phyloP scores from a whole-genome alignment of 1,139 yeast species.

The Yamadazyma diospyri region DNA sequence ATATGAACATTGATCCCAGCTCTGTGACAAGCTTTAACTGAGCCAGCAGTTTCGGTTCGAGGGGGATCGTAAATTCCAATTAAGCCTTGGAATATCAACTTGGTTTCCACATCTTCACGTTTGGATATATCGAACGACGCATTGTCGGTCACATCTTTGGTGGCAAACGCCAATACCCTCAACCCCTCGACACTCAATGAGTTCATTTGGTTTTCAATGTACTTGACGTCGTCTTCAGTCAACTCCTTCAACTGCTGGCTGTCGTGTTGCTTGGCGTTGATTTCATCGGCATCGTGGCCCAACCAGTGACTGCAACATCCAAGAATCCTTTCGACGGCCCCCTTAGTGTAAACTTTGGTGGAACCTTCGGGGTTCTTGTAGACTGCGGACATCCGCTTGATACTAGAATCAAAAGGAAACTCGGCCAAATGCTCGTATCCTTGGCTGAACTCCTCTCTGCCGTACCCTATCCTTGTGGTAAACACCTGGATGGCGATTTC shows the following conservation, averaged over 20 bases:
- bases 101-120: conserved; percentile 53
- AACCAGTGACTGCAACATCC: conserved; percentile 57
- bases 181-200: conserved; percentile 66
- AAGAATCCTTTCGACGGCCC: conserved; percentile 75
- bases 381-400: conserved; percentile 71
- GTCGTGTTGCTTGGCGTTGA: conserved; percentile 11
- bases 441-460: conserved; percentile 40
- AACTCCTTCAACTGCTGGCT: conserved; percentile 26
- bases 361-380: conserved; percentile 35
- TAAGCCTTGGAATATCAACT: conserved; percentile 60
- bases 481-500: conserved; percentile 82
- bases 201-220: conserved; percentile 57
- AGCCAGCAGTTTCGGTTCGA: conserved; percentile 63
- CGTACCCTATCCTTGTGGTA: conserved; percentile 50
- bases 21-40: conserved; percentile 64
- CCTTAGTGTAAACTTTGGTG: conserved; percentile 57
- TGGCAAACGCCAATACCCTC: conserved; percentile 71
- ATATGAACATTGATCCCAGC: conserved; percentile 83
- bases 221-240: conserved; percentile 35
- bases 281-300: conserved; percentile 23
- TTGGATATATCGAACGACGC: conserved; percentile 23
- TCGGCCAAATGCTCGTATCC: conserved; percentile 50
- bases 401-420: conserved; percentile 75
- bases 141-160: conserved; percentile 23
- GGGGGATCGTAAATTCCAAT: conserved; percentile 87